These are phyloP conservation scores for Sistotremastrum suecicum DNA, from an alignment of 768 basidiomycete species.

Conservation along the genomic window DNA sequence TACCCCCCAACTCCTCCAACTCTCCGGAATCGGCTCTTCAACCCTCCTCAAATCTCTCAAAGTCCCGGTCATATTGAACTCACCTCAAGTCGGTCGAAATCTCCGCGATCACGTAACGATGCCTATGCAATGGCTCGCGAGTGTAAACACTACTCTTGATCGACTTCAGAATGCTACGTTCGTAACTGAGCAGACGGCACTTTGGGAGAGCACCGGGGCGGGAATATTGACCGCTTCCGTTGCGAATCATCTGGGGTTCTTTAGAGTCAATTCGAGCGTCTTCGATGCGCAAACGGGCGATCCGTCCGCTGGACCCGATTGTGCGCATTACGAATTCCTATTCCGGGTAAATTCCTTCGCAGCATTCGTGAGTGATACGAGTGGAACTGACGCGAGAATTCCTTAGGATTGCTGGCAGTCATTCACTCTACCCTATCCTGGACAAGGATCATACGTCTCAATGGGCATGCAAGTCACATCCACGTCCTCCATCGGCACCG, in stretches of 20 bases:
- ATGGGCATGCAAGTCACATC: conserved; percentile 7
- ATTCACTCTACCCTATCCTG: conserved; percentile 2
- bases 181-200: neutral
- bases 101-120: conserved; percentile 17
- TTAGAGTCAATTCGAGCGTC: conserved; percentile 3
- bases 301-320: conserved; percentile 7
- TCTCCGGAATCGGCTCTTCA: conserved; percentile 17
- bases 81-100: conserved; percentile 24
- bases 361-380: neutral
- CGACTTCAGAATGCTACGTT: conserved; percentile 6
- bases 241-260: conserved; percentile 1
- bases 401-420: neutral
- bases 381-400: neutral
- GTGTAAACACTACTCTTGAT: conserved; percentile 5
- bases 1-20: conserved; percentile 25
- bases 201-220: conserved; percentile 4
- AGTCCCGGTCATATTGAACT: conserved; percentile 13
- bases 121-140: conserved; percentile 9
- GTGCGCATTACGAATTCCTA: conserved; percentile 7
- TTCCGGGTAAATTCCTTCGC: conserved; percentile 3
- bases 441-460: conserved; percentile 10
- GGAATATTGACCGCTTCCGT: conserved; percentile 3
- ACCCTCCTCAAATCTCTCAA: conserved; percentile 8
- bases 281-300: conserved; percentile 2
- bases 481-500: conserved; percentile 10